Evolutionary conservation across 805 yeast species (phyloP).

Genomic region (Candida hispaniensis): DNA sequence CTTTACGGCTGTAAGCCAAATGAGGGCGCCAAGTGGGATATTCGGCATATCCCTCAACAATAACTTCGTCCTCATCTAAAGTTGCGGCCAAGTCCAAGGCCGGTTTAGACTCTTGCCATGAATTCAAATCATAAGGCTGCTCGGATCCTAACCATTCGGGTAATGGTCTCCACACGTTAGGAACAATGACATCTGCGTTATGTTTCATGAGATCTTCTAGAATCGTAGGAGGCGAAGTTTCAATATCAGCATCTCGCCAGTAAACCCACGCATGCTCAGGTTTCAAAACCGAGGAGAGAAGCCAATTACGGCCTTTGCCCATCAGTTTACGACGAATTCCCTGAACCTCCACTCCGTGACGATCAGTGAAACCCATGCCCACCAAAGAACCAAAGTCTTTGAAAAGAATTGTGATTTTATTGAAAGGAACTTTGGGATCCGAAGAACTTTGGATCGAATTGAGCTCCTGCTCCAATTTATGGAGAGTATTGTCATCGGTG

Average conservation of each 20-base stretch:
- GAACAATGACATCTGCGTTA: slow-evolving; percentile 85
- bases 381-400: slow-evolving; percentile 90
- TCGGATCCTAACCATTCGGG: slow-evolving; percentile 84
- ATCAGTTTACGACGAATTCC: slow-evolving; percentile 91
- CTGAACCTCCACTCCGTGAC: slow-evolving; percentile 95
- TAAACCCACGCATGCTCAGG: slow-evolving; percentile 96
- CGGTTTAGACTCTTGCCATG: slow-evolving; percentile 86
- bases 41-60: slow-evolving; percentile 95
- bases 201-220: slow-evolving; percentile 92
- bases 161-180: slow-evolving; percentile 97
- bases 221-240: slow-evolving; percentile 74
- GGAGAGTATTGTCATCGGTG: slow-evolving; percentile 80
- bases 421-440: slow-evolving; percentile 53
- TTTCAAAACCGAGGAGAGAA: slow-evolving; percentile 72
- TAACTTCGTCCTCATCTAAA: slow-evolving; percentile 86
- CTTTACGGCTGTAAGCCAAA: slow-evolving; percentile 87
- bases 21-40: slow-evolving; percentile 98
- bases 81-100: slow-evolving; percentile 40
- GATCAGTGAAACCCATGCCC: slow-evolving; percentile 87
- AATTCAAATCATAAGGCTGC: slow-evolving; percentile 91
- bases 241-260: slow-evolving; percentile 99
- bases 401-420: slow-evolving; percentile 73
- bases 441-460: slow-evolving; percentile 53
- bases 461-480: slow-evolving; percentile 46
- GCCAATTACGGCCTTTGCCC: slow-evolving; percentile 97